Evolutionary conservation across 2,329 filamentous ascomycete genomes (phyloP), one percentile per base, ranked within the genome.

Genomic region (Aspergillus quadrilineatus): DNA sequence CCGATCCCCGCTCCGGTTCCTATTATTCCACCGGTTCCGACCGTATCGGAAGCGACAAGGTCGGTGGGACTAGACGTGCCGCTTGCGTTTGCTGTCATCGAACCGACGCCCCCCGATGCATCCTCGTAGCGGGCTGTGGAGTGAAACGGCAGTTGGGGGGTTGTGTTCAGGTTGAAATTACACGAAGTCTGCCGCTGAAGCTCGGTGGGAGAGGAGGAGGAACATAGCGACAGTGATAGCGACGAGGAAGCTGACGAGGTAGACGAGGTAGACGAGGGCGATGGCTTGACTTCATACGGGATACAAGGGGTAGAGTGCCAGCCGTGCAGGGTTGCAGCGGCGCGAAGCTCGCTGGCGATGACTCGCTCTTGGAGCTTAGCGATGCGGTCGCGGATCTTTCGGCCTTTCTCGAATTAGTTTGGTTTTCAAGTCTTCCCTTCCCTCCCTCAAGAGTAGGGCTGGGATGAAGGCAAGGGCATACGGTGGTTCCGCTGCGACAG

Each of bases 291-390:
- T 32, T 63, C 46, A 4, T 56, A 58, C 4, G 60, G 47, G 14
- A 56, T 56, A 15, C 48, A 36, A 63, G 66, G 26, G 5, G 48
- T 47, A 4, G 53, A 42, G 14, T 67, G 63, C 69, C 68, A 71
- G 22, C 67, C 64, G 36, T 69, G 65, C 1, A 69, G 52, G 22
- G 55, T 64, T 3, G 69, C 68, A 1, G 66, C 65, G 1, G 69
- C 69, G 48, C 66, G 60, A 1, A 72, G 63, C 47, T 72, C 69
- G 50, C 68, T 72, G 6, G 69, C 69, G 9, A 72, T 68, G 4
- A 72, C 69, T 2, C 69, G 68, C 36, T 72, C 69, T 56, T 72
- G 69, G 2, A 72, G 65, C 50, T 71, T 72, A 15, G 69, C 67
- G 44, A 72, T 71, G 5, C 69, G 67, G 30, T 72, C 69, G 44